Percentiles rank a stretch among this genome's conserved stretches.
phyloP scores from a whole-genome alignment of 768 basidiomycete species.

The Agrocybe praecox region DNA sequence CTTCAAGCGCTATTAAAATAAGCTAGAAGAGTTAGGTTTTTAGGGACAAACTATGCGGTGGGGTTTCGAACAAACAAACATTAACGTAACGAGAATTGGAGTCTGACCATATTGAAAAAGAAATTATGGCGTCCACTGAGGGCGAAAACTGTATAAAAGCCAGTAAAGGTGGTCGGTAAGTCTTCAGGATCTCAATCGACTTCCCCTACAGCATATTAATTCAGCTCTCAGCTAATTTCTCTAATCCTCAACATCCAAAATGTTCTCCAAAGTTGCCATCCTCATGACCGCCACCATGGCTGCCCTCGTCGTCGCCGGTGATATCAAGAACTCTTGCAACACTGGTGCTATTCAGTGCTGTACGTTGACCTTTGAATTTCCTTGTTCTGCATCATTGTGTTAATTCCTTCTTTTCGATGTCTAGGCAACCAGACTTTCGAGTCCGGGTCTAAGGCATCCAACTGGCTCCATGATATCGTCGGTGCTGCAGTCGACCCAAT shows the following conservation, averaged over 20 bases:
- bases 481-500: conserved; percentile 6
- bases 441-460: conserved; percentile 4
- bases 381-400: too few relatives aligned
- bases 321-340: conserved; percentile 24
- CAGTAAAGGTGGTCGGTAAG: background rate
- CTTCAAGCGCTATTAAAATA: too few relatives aligned
- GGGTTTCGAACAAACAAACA: too few relatives aligned
- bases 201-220: background rate
- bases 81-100: too few relatives aligned
- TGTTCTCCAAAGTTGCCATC: conserved; percentile 32
- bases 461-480: conserved; percentile 4
- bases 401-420: background rate
- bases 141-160: background rate
- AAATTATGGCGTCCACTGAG: too few relatives aligned
- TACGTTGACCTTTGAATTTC: too few relatives aligned
- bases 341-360: conserved; percentile 32
- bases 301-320: conserved; percentile 27
- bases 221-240: conserved; percentile 1
- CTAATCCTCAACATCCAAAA: conserved; percentile 15
- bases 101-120: too few relatives aligned
- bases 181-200: background rate
- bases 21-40: too few relatives aligned
- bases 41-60: too few relatives aligned
- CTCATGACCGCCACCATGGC: conserved; percentile 24
- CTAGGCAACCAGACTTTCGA: conserved; percentile 19